Evolutionary conservation across 306 rosid genomes (phyloP).

Genomic region (Medicago truncatula): MtrunA17r5.0-ANR NC_053046.1:11292001-11292500

Average conservation of each 20-base stretch:
- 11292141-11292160: neutral
- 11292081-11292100: slow-evolving; percentile 21
- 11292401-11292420: slow-evolving; percentile 99
- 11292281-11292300: slow-evolving; percentile 24
- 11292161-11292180: neutral
- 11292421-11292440: slow-evolving; percentile 82
- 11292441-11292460: slow-evolving; percentile 44
- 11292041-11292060: slow-evolving; percentile 17
- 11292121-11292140: neutral
- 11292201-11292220: neutral
- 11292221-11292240: neutral
- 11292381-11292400: slow-evolving; percentile 99
- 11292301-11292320: slow-evolving; percentile 56
- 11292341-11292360: slow-evolving; percentile 97
- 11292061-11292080: slow-evolving; percentile 3
- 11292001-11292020: neutral
- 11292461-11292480: slow-evolving; percentile 35
- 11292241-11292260: slow-evolving; percentile 19
- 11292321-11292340: slow-evolving; percentile 99
- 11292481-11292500: slow-evolving; percentile 36
- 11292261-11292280: neutral
- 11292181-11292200: neutral
- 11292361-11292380: slow-evolving; percentile 99
- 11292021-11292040: slow-evolving; percentile 3
- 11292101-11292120: slow-evolving; percentile 20